Conservation (phyloP, 73 alveolate species). For the Chromera velia region DNA sequence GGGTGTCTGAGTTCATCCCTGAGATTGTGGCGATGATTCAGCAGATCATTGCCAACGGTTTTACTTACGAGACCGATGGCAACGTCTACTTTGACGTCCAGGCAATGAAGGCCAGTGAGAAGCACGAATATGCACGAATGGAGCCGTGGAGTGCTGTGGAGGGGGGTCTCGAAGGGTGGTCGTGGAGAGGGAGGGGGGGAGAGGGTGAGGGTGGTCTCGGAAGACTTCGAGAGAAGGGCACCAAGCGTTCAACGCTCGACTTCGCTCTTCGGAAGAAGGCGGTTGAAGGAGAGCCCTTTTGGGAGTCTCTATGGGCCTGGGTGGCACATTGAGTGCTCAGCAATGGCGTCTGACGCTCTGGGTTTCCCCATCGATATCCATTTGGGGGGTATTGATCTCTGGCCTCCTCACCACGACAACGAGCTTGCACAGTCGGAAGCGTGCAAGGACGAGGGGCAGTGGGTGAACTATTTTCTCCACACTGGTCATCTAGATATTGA, state of each 20-base stretch:
- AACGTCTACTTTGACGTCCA: conserved; percentile 82
- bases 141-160: neutral
- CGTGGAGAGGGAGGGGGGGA: conserved; percentile 3
- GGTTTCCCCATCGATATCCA: conserved; percentile 84
- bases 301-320: conserved; percentile 80
- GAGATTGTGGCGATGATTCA: conserved; percentile 82
- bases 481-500: conserved; percentile 98
- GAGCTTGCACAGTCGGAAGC: conserved; percentile 92
- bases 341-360: conserved; percentile 75
- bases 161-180: neutral
- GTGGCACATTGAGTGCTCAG: conserved; percentile 95
- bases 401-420: conserved; percentile 87
- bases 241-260: conserved; percentile 65
- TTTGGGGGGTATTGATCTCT: conserved; percentile 79
- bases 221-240: conserved; percentile 83
- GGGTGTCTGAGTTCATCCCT: conserved; percentile 96
- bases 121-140: neutral
- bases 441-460: conserved; percentile 74
- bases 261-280: conserved; percentile 98
- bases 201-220: conserved; percentile 37
- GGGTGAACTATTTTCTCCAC: conserved; percentile 97
- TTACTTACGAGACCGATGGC: conserved; percentile 91
- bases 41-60: conserved; percentile 80
- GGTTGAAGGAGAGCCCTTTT: conserved; percentile 91
- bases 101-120: neutral